Evolutionary conservation across 1,139 yeast species (phyloP), one percentile per base, ranked within the genome.

Genomic region (Saccharomyces hybrid): DNA sequence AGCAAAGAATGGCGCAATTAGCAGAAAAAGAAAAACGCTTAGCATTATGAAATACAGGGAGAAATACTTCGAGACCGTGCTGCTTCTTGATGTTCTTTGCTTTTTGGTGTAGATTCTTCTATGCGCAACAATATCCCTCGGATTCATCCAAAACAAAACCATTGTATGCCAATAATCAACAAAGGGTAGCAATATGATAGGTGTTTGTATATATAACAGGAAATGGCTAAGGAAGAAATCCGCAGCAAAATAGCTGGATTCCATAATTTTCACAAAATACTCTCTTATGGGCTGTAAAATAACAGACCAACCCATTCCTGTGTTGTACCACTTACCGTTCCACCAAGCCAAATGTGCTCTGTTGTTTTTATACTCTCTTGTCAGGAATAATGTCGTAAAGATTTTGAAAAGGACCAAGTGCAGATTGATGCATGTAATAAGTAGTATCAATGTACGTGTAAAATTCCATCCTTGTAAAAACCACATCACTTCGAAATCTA

Each of bases 81-180:
- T 70, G 61, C 63, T 72, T 63, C 78, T 75, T 58, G 58, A 73
- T 61, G 63, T 67, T 46, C 64, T 69, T 53, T 72, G 73, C 38
- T 70, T 71, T 38, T 65, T 70, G 1, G 76, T 71, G 51, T 74
- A 68, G 3, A 78, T 78, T 19, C 74, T 61, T 56, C 79, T 69
- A 55, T 79, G 70, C 50, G 79, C 70, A 49, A 79, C 66, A 61
- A 81, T 79, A 58, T 74, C 69, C 1, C 79, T 77, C 0, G 96
- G 96, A 51, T 76, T 78, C 53, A 88, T 73, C 97, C 97, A 90
- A 68, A 89, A 82, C 49, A 90, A 73, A 78, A 87, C 78, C 70
- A 84, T 74, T 1, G 95, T 81, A 66, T 90, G 97, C 84, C 89
- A 82, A 55, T 78, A 78, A 66, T 88, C 93, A 51, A 86, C 73